Conservation (phyloP, 345 rosid genomes). For the Eucalyptus rudis region DNA sequence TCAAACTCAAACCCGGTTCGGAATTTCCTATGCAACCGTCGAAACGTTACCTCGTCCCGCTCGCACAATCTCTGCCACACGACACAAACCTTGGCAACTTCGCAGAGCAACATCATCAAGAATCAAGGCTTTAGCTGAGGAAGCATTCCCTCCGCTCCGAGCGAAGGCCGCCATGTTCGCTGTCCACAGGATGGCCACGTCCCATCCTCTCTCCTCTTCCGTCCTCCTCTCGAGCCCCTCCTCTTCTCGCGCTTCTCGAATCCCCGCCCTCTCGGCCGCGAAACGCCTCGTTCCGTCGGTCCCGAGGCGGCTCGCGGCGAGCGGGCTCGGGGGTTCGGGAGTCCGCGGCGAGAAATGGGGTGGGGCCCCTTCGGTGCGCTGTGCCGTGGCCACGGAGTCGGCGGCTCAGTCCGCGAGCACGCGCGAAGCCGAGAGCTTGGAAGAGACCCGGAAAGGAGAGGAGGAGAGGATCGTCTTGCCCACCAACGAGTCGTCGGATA, state of each 20-base stretch:
- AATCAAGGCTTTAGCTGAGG: not conserved
- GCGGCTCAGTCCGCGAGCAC: constrained; percentile 20
- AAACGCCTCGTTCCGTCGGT: constrained; percentile 20
- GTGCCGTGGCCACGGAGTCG: constrained; percentile 40
- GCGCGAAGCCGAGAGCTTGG: not conserved
- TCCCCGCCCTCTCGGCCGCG: constrained; percentile 12
- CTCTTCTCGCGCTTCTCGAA: not conserved
- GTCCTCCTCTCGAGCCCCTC: constrained; percentile 20
- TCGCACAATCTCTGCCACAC: not conserved
- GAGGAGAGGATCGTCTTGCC: constrained; percentile 47
- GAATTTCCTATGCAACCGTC: not conserved
- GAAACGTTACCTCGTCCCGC: not conserved
- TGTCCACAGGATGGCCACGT: constrained; percentile 23
- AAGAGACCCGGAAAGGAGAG: constrained; percentile 3
- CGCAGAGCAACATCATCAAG: not conserved
- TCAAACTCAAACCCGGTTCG: not conserved
- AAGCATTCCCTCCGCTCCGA: not conserved
- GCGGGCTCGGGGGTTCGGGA: not conserved
- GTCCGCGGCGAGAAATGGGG: constrained; percentile 2
- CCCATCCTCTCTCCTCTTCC: constrained; percentile 23
- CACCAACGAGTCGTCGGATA: constrained; percentile 67
- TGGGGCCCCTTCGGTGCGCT: constrained; percentile 19
- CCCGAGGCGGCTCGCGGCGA: constrained; percentile 2
- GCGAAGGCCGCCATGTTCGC: not conserved
- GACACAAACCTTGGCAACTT: not conserved